phyloP scores from a whole-genome alignment of 2,329 filamentous ascomycete genomes.

The Hypocreales sp. region DNA sequence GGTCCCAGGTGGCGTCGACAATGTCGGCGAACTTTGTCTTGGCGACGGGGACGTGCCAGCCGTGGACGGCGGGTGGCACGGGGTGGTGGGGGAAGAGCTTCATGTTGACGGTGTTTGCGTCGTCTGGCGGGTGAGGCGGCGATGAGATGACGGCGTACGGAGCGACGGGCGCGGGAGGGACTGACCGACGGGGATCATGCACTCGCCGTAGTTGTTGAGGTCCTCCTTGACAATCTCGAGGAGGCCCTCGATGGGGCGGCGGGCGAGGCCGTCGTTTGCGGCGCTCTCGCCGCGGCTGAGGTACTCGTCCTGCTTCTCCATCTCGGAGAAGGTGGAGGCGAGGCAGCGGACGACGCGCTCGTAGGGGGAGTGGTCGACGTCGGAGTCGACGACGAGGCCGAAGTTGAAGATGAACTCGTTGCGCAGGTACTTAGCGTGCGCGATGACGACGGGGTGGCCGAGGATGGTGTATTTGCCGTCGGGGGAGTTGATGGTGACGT shows the following conservation, averaged over 20 bases:
- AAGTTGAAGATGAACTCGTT: slow-evolving; percentile 99
- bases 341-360: slow-evolving; percentile 76
- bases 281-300: slow-evolving; percentile 43
- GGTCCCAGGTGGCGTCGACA: slow-evolving; percentile 55
- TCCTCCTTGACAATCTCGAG: slow-evolving; percentile 73
- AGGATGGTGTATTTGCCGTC: slow-evolving; percentile 60
- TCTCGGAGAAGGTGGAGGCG: slow-evolving; percentile 68
- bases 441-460: slow-evolving; percentile 79
- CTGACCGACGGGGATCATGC: slow-evolving; percentile 90
- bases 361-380: slow-evolving; percentile 59
- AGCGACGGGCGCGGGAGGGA: slow-evolving; percentile 5
- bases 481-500: slow-evolving; percentile 63
- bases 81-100: slow-evolving; percentile 81
- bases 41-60: slow-evolving; percentile 80
- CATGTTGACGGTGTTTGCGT: slow-evolving; percentile 89
- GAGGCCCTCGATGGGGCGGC: slow-evolving; percentile 66
- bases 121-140: slow-evolving; percentile 36
- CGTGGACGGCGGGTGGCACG: slow-evolving; percentile 60
- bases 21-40: slow-evolving; percentile 50
- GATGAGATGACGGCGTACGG: background rate
- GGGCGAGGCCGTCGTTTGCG: slow-evolving; percentile 21
- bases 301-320: slow-evolving; percentile 86
- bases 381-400: slow-evolving; percentile 58
- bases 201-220: slow-evolving; percentile 92
- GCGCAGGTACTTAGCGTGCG: slow-evolving; percentile 65